A percentile compares a stretch with the other conserved stretches of the same genome.
Evolutionary conservation across 2,329 filamentous ascomycete genomes (phyloP).

Genomic region (Hirsutella rhossiliensis): DNA sequence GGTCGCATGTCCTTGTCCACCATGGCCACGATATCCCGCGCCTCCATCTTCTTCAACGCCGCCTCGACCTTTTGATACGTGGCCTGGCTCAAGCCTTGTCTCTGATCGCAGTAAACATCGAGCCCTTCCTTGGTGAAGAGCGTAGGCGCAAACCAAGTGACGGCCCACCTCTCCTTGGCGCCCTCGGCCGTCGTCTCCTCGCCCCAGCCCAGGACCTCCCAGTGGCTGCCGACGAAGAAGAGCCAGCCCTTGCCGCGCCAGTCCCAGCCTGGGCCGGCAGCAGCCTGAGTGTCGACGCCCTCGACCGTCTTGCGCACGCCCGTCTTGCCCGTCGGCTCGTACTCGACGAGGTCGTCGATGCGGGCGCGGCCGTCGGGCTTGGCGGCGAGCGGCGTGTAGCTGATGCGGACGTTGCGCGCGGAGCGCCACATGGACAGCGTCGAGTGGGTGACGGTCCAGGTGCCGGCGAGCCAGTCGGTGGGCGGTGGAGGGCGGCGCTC

Average conservation of each 20-base stretch:
- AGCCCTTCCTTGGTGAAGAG: slow-evolving; percentile 73
- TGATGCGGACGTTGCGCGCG: slow-evolving; percentile 70
- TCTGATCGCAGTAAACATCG: slow-evolving; percentile 61
- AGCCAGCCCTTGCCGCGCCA: slow-evolving; percentile 73
- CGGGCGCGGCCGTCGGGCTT: slow-evolving; percentile 26
- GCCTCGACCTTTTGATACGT: slow-evolving; percentile 44
- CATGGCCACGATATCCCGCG: slow-evolving; percentile 41
- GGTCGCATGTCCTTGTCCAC: slow-evolving; percentile 34
- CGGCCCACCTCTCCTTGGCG: slow-evolving; percentile 51
- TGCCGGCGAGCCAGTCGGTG: slow-evolving; percentile 48
- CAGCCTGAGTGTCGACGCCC: slow-evolving; percentile 46
- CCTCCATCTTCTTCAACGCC: slow-evolving; percentile 32
- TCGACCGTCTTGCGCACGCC: slow-evolving; percentile 45
- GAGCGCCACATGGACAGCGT: slow-evolving; percentile 71
- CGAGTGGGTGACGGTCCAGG: slow-evolving; percentile 65
- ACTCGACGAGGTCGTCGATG: slow-evolving; percentile 63
- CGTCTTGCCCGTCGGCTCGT: slow-evolving; percentile 40
- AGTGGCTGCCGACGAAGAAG: slow-evolving; percentile 59
- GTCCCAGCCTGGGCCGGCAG: slow-evolving; percentile 42
- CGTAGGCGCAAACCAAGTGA: slow-evolving; percentile 77
- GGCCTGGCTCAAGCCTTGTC: slow-evolving; percentile 44
- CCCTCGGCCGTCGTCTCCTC: slow-evolving; percentile 30
- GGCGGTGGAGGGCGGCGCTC: slow-evolving; percentile 26
- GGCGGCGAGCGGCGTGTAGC: slow-evolving; percentile 46
- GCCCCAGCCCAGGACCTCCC: slow-evolving; percentile 74